These are phyloP conservation scores for Eutrema heterophyllum DNA, from an alignment of 345 rosid genomes.

Conservation along the genomic window DNA sequence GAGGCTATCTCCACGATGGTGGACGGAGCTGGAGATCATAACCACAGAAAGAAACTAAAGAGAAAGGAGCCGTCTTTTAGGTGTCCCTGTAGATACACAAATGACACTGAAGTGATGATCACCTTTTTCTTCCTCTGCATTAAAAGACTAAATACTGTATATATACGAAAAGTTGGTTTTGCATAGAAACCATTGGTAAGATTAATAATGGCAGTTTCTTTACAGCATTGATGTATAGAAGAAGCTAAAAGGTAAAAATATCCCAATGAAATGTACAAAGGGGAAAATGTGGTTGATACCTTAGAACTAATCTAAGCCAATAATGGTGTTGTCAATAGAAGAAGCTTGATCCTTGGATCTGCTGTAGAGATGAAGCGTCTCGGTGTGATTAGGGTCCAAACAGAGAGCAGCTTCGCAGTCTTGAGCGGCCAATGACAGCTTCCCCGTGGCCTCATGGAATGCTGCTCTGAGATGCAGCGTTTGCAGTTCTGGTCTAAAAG, in stretches of 20 bases:
- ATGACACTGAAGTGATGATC: constrained; percentile 18
- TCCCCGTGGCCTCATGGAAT: constrained; percentile 76
- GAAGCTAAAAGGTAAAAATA: not conserved
- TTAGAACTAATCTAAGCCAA: constrained; percentile 18
- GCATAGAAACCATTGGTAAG: constrained; percentile 9
- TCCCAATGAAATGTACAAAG: not conserved
- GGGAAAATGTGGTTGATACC: constrained; percentile 5
- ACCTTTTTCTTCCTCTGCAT: constrained; percentile 8
- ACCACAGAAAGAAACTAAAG: constrained; percentile 47
- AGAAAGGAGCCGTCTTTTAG: not conserved
- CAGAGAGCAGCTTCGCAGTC: constrained; percentile 96
- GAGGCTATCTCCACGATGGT: constrained; percentile 81
- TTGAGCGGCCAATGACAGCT: constrained; percentile 48
- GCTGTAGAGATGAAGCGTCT: constrained; percentile 67
- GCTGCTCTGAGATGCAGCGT: constrained; percentile 97
- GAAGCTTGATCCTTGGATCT: constrained; percentile 49
- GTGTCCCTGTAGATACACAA: constrained; percentile 28
- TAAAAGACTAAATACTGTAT: constrained; percentile 2
- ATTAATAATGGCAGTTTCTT: constrained; percentile 6
- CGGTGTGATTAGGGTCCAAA: constrained; percentile 70
- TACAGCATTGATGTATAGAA: not conserved
- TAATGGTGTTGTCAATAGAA: constrained; percentile 32
- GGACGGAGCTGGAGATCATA: constrained; percentile 94
- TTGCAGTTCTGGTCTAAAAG: constrained; percentile 84
- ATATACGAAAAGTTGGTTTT: constrained; percentile 9